Conservation (phyloP, 2,329 filamentous ascomycete genomes). For the Nectriaceae sp. region DNA sequence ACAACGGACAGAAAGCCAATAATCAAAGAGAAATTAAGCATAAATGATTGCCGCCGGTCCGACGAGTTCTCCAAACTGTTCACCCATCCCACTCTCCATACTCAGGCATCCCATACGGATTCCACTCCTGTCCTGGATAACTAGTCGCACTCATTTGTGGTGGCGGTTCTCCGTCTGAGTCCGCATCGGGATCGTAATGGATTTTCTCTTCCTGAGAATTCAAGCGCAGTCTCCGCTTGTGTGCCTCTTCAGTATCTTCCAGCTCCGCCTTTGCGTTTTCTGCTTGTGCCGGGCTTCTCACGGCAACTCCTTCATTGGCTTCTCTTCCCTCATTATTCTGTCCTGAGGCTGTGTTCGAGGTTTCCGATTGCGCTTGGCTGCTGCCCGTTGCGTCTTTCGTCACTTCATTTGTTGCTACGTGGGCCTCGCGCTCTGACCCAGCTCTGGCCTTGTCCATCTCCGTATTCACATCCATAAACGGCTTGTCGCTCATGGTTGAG, state of each 20-base stretch:
- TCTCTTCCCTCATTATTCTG: not conserved
- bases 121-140: conserved; percentile 73
- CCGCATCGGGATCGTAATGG: conserved; percentile 39
- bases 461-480: not conserved
- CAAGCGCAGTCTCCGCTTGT: conserved; percentile 46
- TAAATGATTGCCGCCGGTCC: too few species aligned
- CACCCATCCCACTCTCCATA: conserved; percentile 30
- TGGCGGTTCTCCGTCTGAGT: conserved; percentile 30
- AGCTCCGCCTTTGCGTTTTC: conserved; percentile 36
- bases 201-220: conserved; percentile 58
- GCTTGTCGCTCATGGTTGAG: conserved; percentile 11
- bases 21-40: too few species aligned
- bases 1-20: too few species aligned
- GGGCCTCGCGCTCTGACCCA: not conserved
- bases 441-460: conserved; percentile 2
- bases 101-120: conserved; percentile 49
- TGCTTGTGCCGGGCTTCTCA: conserved; percentile 7
- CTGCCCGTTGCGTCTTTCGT: not conserved
- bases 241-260: conserved; percentile 45
- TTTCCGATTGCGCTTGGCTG: conserved; percentile 1
- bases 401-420: not conserved
- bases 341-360: not conserved
- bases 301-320: conserved; percentile 3
- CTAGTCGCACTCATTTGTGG: conserved; percentile 66
- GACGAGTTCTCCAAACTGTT: too few species aligned